A percentile compares a stretch with the other conserved stretches of the same genome.
These are phyloP conservation scores for Nidularia pulvinata DNA, from an alignment of 768 basidiomycete genomes.

Conservation along the genomic window DNA sequence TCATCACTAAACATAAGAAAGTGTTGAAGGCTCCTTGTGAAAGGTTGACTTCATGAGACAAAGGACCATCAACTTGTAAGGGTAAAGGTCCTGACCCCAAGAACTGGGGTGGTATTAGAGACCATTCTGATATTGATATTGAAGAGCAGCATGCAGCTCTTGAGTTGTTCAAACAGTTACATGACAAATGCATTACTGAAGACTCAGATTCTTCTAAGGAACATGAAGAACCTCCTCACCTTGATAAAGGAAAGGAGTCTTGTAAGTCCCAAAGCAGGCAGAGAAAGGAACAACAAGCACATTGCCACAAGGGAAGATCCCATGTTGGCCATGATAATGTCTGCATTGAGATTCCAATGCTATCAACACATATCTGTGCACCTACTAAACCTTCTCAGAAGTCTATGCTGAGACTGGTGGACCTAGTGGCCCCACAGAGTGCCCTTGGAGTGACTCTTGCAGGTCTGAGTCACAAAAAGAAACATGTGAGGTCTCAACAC, in stretches of 20 bases:
- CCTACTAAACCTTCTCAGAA: no score
- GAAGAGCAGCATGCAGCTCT: conserved; percentile 9
- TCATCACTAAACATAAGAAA: not conserved
- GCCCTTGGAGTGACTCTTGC: no score
- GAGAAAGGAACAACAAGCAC: no score
- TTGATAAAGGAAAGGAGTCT: not conserved
- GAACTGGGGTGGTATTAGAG: conserved; percentile 15
- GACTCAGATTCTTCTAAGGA: not conserved
- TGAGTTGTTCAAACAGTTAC: not conserved
- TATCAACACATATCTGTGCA: no score
- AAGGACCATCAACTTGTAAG: conserved; percentile 10
- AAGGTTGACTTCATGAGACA: not conserved
- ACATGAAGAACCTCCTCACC: not conserved
- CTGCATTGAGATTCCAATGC: no score
- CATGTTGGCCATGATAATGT: no score
- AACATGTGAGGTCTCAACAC: no score
- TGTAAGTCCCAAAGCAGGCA: no score
- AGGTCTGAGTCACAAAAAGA: no score
- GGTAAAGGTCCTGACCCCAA: conserved; percentile 16
- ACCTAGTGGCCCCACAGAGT: no score
- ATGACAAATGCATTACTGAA: not conserved
- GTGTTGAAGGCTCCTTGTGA: not conserved
- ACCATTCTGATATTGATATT: conserved; percentile 10
- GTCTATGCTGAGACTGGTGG: no score
- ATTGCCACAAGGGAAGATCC: no score